These are phyloP conservation scores for Ustilago sp. DNA, from an alignment of 1,284 basidiomycete genomes.

Conservation along the genomic window DNA sequence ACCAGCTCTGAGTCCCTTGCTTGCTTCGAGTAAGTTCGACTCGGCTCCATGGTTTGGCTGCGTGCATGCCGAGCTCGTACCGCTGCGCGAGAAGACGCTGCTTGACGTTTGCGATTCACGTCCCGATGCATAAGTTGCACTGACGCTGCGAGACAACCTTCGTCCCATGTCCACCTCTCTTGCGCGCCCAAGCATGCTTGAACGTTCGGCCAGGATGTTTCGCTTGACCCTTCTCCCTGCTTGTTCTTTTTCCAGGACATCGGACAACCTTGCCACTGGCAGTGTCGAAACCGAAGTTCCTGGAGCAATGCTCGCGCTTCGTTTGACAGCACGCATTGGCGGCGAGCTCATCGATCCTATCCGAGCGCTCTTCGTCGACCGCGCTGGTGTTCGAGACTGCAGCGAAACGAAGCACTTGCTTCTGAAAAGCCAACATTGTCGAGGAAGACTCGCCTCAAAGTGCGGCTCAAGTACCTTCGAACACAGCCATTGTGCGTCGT, in stretches of 20 bases:
- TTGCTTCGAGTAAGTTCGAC: neutral
- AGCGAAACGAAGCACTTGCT: slow-evolving; percentile 62
- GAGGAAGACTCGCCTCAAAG: slow-evolving; percentile 47
- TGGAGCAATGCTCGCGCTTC: slow-evolving; percentile 12
- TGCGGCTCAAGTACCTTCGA: slow-evolving; percentile 57
- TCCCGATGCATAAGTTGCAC: slow-evolving; percentile 17
- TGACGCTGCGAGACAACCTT: slow-evolving; percentile 44
- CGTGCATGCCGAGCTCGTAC: slow-evolving; percentile 7
- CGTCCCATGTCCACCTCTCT: slow-evolving; percentile 49
- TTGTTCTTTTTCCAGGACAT: slow-evolving; percentile 46
- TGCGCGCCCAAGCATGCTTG: slow-evolving; percentile 31
- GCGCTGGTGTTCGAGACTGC: slow-evolving; percentile 40
- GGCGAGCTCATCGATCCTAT: slow-evolving; percentile 19
- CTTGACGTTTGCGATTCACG: slow-evolving; percentile 23
- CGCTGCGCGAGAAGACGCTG: slow-evolving; percentile 38
- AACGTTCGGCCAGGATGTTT: slow-evolving; percentile 23
- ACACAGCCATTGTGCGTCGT: slow-evolving; percentile 66
- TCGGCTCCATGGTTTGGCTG: neutral
- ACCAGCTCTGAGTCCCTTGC: neutral
- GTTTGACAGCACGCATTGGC: slow-evolving; percentile 20
- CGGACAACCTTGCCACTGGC: slow-evolving; percentile 20
- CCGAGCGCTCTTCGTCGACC: slow-evolving; percentile 19
- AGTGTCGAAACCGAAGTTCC: neutral
- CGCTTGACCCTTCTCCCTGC: slow-evolving; percentile 33
- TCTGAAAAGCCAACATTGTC: slow-evolving; percentile 57